Base-by-base conservation (phyloP, 192 early-diverging fungal species). In the Gigaspora rosea region DNA sequence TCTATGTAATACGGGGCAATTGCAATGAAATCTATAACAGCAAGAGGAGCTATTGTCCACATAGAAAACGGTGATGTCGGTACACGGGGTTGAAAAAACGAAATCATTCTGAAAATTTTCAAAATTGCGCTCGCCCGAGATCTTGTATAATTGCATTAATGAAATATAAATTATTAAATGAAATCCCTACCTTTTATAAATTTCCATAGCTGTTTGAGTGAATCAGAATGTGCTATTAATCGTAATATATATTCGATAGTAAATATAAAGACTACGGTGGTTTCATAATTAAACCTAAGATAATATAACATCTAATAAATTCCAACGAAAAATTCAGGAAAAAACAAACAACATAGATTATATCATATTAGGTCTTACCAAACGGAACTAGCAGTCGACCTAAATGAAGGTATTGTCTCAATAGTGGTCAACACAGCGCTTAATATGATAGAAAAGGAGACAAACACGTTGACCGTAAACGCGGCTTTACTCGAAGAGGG, bases 1-100 rank as follows among this genome's bases (percentile, higher is more conserved):
- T 94, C 92, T 48, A 94, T 87, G 78, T 93, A 94, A 80, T 91
- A 94, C 18, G 93, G 93, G 22, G 93, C 80, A 67, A 94, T 92
- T 0, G 93, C 90, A 65, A 93, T 84, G 22, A 93, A 86, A 54
- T 94, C 93, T 61, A 94, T 86, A 16, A 94, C 82, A n/a, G 91
- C 83, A 8, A 90, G 68, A 16, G 89, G 89, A 36, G 89, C 87
- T 87, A 72, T 67, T 33, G 46, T 20, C 54, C n/a, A 47, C 6
- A 0, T 15, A 6, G 16, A 46, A 16, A 54, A 18, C 33, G 13
- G 11, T 10, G n/a, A 27, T 27, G n/a, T 49, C n/a, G n/a, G n/a
- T n/a, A n/a, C n/a, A n/a, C n/a, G n/a, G n/a, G n/a, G n/a, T n/a
- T n/a, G n/a, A n/a, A n/a, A n/a, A n/a, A n/a, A n/a, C n/a, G n/a